Conservation (phyloP, 2,329 filamentous ascomycete species). For the Nakataea oryzae region DNA sequence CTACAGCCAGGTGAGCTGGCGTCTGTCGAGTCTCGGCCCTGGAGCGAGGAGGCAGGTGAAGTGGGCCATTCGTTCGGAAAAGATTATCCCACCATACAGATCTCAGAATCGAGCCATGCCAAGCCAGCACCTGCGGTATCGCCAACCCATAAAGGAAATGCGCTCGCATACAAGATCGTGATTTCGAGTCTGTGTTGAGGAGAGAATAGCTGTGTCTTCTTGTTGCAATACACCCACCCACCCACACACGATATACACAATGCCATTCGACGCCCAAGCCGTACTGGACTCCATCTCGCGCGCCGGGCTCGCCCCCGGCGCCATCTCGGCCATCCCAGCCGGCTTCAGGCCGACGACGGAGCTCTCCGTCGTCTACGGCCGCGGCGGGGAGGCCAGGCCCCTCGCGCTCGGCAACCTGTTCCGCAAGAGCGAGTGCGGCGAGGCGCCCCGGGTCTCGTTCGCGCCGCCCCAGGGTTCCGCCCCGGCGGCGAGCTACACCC, state of each 20-base stretch:
- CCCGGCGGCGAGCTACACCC: slow-evolving; percentile 23
- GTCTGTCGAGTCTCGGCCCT: too few species aligned
- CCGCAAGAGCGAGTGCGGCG: slow-evolving; percentile 4
- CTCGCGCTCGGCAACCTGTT: slow-evolving; percentile 1
- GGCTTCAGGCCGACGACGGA: slow-evolving; percentile 1
- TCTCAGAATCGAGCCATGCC: background rate
- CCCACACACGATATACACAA: too few species aligned
- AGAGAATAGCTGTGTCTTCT: background rate
- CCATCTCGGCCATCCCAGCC: background rate
- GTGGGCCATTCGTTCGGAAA: too few species aligned
- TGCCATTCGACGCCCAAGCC: background rate
- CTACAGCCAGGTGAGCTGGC: too few species aligned
- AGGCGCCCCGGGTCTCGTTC: background rate
- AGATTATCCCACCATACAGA: slow-evolving; percentile 1
- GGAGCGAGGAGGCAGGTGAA: too few species aligned
- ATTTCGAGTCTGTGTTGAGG: background rate
- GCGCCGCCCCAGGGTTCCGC: background rate
- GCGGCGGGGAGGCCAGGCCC: background rate
- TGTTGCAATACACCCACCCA: too few species aligned
- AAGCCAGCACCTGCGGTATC: background rate
- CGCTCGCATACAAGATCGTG: background rate
- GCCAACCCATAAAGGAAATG: too few species aligned
- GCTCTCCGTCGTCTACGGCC: background rate
- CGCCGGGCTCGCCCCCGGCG: background rate
- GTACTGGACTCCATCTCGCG: background rate